Base-by-base conservation (phyloP, 2,329 filamentous ascomycete species). In the Botrytis cinerea region DNA sequence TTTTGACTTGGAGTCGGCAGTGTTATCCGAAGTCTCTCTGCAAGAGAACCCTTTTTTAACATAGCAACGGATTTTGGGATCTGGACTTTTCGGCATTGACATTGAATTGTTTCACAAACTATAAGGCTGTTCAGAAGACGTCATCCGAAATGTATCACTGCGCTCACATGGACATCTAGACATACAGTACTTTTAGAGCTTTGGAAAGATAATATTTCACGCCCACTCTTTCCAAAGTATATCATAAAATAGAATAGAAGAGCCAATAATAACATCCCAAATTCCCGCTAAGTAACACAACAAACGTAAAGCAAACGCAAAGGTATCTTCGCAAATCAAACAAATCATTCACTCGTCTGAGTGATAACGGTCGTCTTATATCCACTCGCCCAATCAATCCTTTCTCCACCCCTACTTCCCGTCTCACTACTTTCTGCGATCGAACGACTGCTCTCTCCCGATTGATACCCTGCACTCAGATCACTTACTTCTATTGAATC, bases 321-420 rank as follows among this genome's bases (percentile, higher is more conserved):
- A 43, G 64, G 46, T 68, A 68, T 68, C 32, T 38, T 9, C 16
- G 48, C 38, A 48, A 28, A 57, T 3, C 28, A 25, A 48, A 22
- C 18, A 69, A 54, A 59, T 73, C 43, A 73, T 46, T 70, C 63
- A 48, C 46, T 38, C n/a, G 63, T 73, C 43, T 73, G 71, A 46
- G 54, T 73, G 20, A 70, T 51, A 32, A 70, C 32, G 8, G 64
- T 68, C 48, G 54, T 73, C 40, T 61, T 73, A 40, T 40, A 54
- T 22, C 71, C 71, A 57, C 18, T 45, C 8, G 28, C 45, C 71
- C 71, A 73, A 51, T 73, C 63, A 72, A 72, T 45, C 14, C 16
- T 28, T 6, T 32, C 32, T 25, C 1, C 18, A 68, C 9, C 9
- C 9, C 18, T 46, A 32, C 28, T 40, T 25, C 5, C 43, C n/a